A percentile compares a stretch with the other conserved stretches of the same genome.
Evolutionary conservation across 1,139 yeast genomes (phyloP).

Genomic region (Suhomyces anneliseae): DNA sequence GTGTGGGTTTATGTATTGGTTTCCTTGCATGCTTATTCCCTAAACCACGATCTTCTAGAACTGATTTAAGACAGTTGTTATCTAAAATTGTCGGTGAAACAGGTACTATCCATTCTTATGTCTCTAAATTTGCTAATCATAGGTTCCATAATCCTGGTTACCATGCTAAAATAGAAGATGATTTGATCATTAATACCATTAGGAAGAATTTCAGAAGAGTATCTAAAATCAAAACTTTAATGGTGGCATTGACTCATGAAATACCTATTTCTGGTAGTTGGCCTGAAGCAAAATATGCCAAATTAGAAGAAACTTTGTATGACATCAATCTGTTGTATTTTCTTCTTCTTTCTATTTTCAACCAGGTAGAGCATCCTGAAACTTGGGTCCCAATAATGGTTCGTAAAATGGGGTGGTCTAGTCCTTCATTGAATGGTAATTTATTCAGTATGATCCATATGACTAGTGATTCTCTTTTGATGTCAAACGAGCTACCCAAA

Average conservation of each 20-base stretch:
- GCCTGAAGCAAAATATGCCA: slow-evolving; percentile 32
- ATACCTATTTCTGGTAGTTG: slow-evolving; percentile 35
- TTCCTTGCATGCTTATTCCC: slow-evolving; percentile 35
- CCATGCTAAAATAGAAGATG: slow-evolving; percentile 24
- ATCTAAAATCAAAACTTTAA: slow-evolving; percentile 24
- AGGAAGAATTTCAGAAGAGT: slow-evolving; percentile 25
- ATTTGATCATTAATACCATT: slow-evolving; percentile 24
- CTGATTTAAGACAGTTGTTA: slow-evolving; percentile 26
- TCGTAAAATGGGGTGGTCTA: slow-evolving; percentile 34
- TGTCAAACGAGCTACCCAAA: slow-evolving; percentile 32
- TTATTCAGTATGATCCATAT: slow-evolving; percentile 34
- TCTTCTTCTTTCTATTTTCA: slow-evolving; percentile 25
- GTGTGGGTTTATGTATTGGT: slow-evolving; percentile 32
- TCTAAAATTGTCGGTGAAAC: slow-evolving; percentile 26
- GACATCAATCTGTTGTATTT: slow-evolving; percentile 33
- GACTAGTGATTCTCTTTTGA: slow-evolving; percentile 32
- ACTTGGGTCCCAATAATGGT: slow-evolving; percentile 30
- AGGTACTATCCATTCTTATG: slow-evolving; percentile 33
- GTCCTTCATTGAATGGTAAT: slow-evolving; percentile 31
- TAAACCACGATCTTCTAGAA: slow-evolving; percentile 31
- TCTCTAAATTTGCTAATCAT: slow-evolving; percentile 29
- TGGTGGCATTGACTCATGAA: slow-evolving; percentile 33
- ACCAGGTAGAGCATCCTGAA: slow-evolving; percentile 29
- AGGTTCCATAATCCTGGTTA: slow-evolving; percentile 22
- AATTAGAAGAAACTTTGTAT: slow-evolving; percentile 25